Percentiles rank a stretch among this genome's conserved stretches.
phyloP scores from a whole-genome alignment of 2,329 filamentous ascomycete species.

The Fusarium phyllophilum region DNA sequence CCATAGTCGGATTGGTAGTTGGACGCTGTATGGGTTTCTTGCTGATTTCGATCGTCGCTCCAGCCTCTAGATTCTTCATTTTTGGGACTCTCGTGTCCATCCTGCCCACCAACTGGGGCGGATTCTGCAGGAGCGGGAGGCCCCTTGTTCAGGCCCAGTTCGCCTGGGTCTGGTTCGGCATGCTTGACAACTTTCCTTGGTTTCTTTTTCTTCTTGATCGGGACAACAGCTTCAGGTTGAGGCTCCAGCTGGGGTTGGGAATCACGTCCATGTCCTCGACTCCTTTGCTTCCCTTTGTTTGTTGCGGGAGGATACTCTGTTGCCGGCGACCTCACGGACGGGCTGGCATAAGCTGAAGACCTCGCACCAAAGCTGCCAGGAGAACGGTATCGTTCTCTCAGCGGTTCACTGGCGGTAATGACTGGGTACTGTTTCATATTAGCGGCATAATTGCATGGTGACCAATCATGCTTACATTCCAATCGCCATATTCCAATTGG shows the following conservation, averaged over 20 bases:
- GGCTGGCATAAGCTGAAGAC: constrained; percentile 41
- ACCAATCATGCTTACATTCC: constrained; percentile 76
- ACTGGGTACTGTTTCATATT: constrained; percentile 78
- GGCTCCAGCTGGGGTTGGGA: constrained; percentile 34
- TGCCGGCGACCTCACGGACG: constrained; percentile 36
- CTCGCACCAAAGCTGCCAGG: constrained; percentile 44
- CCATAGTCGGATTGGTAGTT: constrained; percentile 46
- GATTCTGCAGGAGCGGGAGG: constrained; percentile 31
- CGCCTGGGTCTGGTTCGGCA: constrained; percentile 45
- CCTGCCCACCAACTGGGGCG: constrained; percentile 18
- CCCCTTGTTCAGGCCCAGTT: constrained; percentile 42
- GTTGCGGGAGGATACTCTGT: constrained; percentile 15
- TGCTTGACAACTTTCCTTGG: constrained; percentile 50
- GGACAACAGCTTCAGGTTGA: constrained; percentile 45
- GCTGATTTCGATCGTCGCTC: constrained; percentile 9
- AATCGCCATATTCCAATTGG: constrained; percentile 84
- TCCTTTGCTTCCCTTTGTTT: constrained; percentile 40
- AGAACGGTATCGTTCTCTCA: constrained; percentile 71
- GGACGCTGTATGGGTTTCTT: constrained; percentile 24
- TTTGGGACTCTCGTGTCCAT: constrained; percentile 35
- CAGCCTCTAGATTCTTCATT: constrained; percentile 33
- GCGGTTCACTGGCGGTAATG: constrained; percentile 81
- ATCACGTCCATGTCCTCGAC: constrained; percentile 3
- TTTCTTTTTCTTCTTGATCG: constrained; percentile 55
- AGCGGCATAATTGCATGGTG: neutral